phyloP scores from a whole-genome alignment of 2,329 filamentous ascomycete genomes.

The Blastomyces percursus region DNA sequence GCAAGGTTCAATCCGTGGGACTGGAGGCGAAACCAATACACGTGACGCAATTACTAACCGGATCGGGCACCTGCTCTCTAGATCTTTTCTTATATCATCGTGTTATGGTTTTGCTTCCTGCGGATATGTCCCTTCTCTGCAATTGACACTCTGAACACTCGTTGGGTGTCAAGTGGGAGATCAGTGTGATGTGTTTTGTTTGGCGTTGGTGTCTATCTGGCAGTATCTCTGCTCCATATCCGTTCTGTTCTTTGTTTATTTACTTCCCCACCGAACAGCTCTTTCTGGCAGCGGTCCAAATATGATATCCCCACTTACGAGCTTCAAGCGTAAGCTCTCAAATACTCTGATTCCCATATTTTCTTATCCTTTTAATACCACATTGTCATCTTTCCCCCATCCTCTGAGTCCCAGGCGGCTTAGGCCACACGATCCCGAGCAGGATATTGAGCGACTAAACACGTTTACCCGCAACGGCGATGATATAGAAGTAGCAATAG shows the following conservation, averaged over 20 bases:
- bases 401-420: neutral
- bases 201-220: neutral
- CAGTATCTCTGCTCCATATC: neutral
- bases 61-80: neutral
- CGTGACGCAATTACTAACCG: slow-evolving; percentile 1
- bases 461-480: neutral
- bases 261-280: neutral
- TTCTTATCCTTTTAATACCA: slow-evolving; percentile 2
- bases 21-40: neutral
- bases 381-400: neutral
- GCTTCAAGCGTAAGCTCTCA: slow-evolving; percentile 4
- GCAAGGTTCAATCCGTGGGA: neutral
- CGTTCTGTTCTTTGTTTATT: neutral
- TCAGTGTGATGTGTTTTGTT: neutral
- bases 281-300: neutral
- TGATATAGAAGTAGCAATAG: slow-evolving; percentile 4
- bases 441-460: neutral
- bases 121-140: slow-evolving; percentile 12
- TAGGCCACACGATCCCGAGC: neutral
- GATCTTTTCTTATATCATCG: too few species aligned
- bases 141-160: neutral
- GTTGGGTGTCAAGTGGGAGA: neutral
- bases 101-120: slow-evolving; percentile 29
- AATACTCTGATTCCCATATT: neutral
- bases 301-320: slow-evolving; percentile 8